phyloP scores from a whole-genome alignment of 2,329 filamentous ascomycete species.

The Aureobasidium sp. region DNA sequence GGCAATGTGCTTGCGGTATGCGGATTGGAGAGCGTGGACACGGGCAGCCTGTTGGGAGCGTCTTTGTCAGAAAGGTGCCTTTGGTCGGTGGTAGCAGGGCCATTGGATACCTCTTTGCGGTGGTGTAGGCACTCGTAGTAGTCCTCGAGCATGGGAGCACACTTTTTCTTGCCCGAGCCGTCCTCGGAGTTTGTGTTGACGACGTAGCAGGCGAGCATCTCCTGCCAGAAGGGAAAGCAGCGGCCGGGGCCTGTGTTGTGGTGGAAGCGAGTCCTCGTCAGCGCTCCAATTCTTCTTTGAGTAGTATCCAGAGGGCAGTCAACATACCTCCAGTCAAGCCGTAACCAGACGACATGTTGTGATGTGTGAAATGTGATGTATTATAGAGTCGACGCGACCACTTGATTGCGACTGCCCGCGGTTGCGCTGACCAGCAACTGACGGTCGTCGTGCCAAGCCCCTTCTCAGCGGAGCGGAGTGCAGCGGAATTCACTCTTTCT shows the following conservation, averaged over 20 bases:
- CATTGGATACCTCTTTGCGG: constrained; percentile 79
- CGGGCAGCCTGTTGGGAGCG: constrained; percentile 65
- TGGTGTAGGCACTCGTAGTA: constrained; percentile 99
- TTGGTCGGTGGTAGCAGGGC: not conserved
- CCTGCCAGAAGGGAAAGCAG: constrained; percentile 99
- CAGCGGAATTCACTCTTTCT: not conserved
- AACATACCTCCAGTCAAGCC: constrained; percentile 69
- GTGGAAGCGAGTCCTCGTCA: constrained; percentile 2
- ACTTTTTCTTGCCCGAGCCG: constrained; percentile 77
- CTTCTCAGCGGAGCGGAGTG: not conserved
- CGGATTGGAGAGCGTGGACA: constrained; percentile 68
- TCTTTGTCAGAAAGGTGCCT: not conserved
- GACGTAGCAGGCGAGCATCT: constrained; percentile 96
- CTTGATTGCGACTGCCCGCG: not conserved
- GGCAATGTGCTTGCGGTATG: constrained; percentile 72
- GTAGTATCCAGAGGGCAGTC: not conserved
- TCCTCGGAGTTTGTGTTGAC: constrained; percentile 80
- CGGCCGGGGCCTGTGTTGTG: constrained; percentile 52
- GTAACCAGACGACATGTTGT: constrained; percentile 70
- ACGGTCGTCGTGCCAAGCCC: not conserved
- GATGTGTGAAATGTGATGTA: not conserved
- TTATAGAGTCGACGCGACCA: not conserved
- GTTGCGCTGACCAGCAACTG: not conserved
- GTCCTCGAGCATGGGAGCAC: constrained; percentile 76
- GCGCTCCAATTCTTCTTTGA: not conserved